phyloP scores from a whole-genome alignment of 805 yeast genomes.

The Sugiyamaella floridensis region DNA sequence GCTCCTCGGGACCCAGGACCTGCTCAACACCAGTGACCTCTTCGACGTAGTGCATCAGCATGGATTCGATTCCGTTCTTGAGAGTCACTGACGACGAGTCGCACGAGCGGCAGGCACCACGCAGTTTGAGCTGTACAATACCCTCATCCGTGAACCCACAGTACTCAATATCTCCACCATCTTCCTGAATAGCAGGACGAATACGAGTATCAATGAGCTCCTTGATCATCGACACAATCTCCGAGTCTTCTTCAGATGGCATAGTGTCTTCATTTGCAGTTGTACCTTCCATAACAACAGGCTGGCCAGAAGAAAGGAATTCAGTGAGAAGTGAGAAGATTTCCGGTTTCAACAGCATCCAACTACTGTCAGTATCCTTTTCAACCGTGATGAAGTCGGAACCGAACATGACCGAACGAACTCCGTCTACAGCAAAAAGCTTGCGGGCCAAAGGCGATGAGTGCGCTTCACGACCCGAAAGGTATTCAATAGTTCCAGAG shows the following conservation, averaged over 20 bases:
- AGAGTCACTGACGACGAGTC: conserved; percentile 86
- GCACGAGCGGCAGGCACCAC: conserved; percentile 95
- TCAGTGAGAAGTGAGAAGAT: conserved; percentile 46
- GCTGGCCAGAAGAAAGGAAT: conserved; percentile 40
- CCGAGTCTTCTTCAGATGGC: conserved; percentile 62
- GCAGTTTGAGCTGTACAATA: conserved; percentile 76
- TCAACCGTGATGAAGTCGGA: conserved; percentile 78
- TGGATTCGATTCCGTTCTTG: conserved; percentile 93
- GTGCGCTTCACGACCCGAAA: conserved; percentile 67
- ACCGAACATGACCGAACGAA: conserved; percentile 72
- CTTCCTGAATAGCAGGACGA: conserved; percentile 96
- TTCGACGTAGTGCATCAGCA: conserved; percentile 94
- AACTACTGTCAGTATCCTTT: conserved; percentile 49
- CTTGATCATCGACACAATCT: conserved; percentile 80
- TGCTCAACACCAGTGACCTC: conserved; percentile 87
- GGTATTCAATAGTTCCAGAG: conserved; percentile 55
- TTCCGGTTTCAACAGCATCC: conserved; percentile 68
- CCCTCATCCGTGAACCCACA: conserved; percentile 85
- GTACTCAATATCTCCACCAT: conserved; percentile 94
- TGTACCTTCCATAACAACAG: conserved; percentile 40
- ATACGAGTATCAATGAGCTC: conserved; percentile 91
- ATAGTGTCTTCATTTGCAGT: conserved; percentile 37
- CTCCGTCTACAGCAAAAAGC: conserved; percentile 69
- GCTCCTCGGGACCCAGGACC: conserved; percentile 72
- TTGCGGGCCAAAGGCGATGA: conserved; percentile 72